These are phyloP conservation scores for Beauveria brongniartii DNA, from an alignment of 2,329 filamentous ascomycete genomes.

Conservation along the genomic window DNA sequence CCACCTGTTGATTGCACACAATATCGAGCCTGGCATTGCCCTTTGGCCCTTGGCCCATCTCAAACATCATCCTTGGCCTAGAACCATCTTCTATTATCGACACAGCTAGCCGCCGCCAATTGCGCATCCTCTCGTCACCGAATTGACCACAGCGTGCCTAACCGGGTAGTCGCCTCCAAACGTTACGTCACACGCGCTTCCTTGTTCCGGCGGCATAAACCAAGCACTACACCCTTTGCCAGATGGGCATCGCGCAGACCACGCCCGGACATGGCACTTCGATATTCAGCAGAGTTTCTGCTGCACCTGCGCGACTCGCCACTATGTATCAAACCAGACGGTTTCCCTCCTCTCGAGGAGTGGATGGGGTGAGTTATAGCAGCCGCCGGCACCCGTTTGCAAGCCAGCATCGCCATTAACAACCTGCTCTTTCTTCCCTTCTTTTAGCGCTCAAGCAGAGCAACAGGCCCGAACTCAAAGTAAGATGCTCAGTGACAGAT, in stretches of 20 bases:
- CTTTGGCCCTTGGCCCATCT: background rate
- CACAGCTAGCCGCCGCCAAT: background rate
- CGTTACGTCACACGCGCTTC: conserved; percentile 5
- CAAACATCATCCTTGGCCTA: background rate
- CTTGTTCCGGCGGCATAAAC: background rate
- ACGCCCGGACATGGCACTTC: conserved; percentile 41
- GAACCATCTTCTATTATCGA: background rate
- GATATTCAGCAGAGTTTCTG: conserved; percentile 72
- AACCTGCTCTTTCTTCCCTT: conserved; percentile 8
- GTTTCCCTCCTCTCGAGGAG: conserved; percentile 76
- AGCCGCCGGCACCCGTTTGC: background rate
- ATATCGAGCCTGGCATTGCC: background rate
- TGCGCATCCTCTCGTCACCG: background rate
- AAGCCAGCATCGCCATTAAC: background rate
- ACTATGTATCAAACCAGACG: conserved; percentile 70
- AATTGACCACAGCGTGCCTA: background rate
- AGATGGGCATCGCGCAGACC: conserved; percentile 30
- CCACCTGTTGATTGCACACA: background rate
- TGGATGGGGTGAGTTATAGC: conserved; percentile 77
- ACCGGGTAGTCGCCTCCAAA: background rate
- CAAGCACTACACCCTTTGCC: background rate
- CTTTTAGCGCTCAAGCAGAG: conserved; percentile 35
- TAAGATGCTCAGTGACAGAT: conserved; percentile 36
- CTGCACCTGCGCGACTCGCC: conserved; percentile 72
- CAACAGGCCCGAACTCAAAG: conserved; percentile 35